Base-by-base conservation (phyloP, 176 grass and related monocot genomes). In the Aegilops umbellulata region DNA sequence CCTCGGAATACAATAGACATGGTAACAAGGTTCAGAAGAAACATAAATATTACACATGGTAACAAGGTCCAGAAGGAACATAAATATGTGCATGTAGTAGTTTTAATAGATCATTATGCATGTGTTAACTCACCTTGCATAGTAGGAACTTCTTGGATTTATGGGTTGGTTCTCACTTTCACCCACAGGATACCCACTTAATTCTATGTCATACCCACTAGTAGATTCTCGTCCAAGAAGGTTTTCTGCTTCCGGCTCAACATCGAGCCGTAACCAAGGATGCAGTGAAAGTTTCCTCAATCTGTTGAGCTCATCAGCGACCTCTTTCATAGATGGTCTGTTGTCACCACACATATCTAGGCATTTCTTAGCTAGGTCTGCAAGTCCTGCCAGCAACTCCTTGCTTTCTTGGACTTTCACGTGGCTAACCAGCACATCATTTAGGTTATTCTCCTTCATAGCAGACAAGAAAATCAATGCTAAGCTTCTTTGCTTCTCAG, bases 341-440 rank as follows among this genome's bases (percentile, higher is more conserved):
- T 88, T 84, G 23, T 2, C 10, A 15, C 87, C 87, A 26, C 81
- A 88, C 87, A 88, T 88, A 26, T 84, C 75, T 5, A 88, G 39
- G 31, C 87, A 88, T 30, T 31, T 76, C 31, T 80, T 84, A 58
- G 87, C 81, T 12, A 88, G 75, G 57, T 80, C 75, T 2, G 87
- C 81, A 29, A 88, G 75, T 4, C 81, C 87, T 1, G 7, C 55
- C 0, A 84, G 3, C 17, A 88, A 3, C 16, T 88, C 81, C 10
- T 0, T 42, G 12, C 81, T 88, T 57, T 84, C 81, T 73, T 88
- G 87, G 5, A 30, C 75, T 30, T 80, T 88, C 10, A 88, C 3
- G 0, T 88, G 41, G 11, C 29, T 84, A 3, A 15, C 1, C 23
- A 88, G 30, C 12, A 88, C 5, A 0, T 31, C 55, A 13, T 88